Conservation (phyloP, 225 moss, liverwort and hornwort genomes). For the Climacium dendroides region DNA sequence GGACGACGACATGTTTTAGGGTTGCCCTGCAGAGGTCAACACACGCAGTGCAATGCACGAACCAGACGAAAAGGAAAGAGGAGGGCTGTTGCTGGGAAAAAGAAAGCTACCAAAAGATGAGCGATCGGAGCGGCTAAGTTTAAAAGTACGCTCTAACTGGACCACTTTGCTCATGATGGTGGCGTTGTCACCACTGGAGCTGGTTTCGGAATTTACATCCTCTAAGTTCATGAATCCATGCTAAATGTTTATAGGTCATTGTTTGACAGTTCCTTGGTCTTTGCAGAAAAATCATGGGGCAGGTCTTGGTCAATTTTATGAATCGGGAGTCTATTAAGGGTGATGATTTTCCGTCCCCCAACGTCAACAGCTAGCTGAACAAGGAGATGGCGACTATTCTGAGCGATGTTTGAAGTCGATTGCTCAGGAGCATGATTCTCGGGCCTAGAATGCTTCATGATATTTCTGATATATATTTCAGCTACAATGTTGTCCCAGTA, state of each 20-base stretch:
- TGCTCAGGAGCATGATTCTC: not conserved
- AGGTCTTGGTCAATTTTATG: not conserved
- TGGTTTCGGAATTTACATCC: not conserved
- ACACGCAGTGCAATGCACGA: constrained; percentile 69
- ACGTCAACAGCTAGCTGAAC: not conserved
- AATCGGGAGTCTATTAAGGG: not conserved
- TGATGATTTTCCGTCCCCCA: not conserved
- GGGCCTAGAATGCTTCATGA: not conserved
- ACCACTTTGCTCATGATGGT: not conserved
- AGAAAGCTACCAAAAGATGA: constrained; percentile 48
- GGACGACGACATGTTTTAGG: constrained; percentile 54
- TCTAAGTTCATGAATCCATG: not conserved
- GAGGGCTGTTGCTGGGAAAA: constrained; percentile 60
- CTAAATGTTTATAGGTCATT: not conserved
- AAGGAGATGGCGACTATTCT: not conserved
- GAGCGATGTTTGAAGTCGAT: not conserved
- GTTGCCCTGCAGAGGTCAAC: constrained; percentile 68
- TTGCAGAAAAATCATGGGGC: not conserved
- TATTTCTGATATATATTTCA: not conserved
- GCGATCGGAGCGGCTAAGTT: not conserved
- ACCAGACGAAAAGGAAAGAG: constrained; percentile 56
- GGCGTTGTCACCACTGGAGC: not conserved
- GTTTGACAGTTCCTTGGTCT: not conserved
- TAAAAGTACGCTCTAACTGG: not conserved
- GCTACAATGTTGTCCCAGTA: not conserved